phyloP scores from a whole-genome alignment of 306 rosid species.

The Cucurbita maxima region DNA sequence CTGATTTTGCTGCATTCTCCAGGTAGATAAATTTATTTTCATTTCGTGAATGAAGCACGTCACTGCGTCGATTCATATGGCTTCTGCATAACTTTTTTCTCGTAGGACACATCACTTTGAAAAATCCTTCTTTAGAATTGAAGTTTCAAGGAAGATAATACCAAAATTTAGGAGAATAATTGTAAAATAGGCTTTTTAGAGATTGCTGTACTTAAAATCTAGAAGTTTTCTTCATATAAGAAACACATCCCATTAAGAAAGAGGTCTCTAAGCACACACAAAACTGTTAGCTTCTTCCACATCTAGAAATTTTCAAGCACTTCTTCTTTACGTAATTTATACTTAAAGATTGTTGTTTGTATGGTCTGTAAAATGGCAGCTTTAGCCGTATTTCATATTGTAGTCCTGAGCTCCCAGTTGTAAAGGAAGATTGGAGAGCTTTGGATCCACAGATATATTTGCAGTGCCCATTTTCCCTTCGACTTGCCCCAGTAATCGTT shows the following conservation, averaged over 20 bases:
- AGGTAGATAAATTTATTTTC: background rate
- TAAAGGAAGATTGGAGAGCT: constrained; percentile 5
- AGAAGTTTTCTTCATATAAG: background rate
- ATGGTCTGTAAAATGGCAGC: background rate
- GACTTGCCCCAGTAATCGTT: background rate
- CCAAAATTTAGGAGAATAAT: background rate
- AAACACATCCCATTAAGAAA: background rate
- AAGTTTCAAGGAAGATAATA: background rate
- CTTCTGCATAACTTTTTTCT: background rate
- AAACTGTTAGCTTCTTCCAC: background rate
- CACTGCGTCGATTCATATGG: background rate
- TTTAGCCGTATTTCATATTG: background rate
- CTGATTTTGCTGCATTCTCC: constrained; percentile 13
- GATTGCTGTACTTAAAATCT: background rate
- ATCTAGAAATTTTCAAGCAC: background rate
- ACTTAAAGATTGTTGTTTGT: background rate
- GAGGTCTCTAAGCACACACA: background rate
- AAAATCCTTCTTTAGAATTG: background rate
- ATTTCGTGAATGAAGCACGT: background rate
- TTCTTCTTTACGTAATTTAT: background rate
- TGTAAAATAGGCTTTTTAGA: background rate
- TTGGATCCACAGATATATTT: background rate
- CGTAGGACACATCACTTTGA: background rate
- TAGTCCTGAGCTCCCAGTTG: background rate
- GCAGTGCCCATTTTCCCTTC: background rate